Evolutionary conservation across 352 stramenopile genomes (phyloP).

Genomic region (Phytophthora multivora): DNA sequence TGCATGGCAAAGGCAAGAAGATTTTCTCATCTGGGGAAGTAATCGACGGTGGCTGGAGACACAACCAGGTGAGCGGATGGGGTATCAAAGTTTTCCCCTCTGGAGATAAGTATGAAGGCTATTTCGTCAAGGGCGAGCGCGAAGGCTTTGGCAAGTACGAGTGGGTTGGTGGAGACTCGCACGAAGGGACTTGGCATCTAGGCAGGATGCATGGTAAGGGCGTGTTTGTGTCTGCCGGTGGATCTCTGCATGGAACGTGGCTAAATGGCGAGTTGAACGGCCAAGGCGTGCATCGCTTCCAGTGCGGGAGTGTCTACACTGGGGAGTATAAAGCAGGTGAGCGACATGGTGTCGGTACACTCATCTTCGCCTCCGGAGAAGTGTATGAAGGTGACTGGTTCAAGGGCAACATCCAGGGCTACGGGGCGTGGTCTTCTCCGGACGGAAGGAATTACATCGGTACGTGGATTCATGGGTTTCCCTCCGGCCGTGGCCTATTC

Average conservation of each 20-base stretch:
- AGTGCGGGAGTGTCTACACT: conserved; percentile 62
- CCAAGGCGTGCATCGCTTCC: conserved; percentile 53
- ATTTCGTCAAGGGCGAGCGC: conserved; percentile 63
- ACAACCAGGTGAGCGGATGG: conserved; percentile 65
- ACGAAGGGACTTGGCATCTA: conserved; percentile 63
- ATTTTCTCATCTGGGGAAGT: conserved; percentile 62
- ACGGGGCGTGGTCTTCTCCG: conserved; percentile 61
- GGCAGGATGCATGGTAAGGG: conserved; percentile 74
- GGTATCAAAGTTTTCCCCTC: conserved; percentile 68
- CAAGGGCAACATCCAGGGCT: conserved; percentile 54
- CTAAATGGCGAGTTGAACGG: conserved; percentile 46
- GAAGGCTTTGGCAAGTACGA: conserved; percentile 71
- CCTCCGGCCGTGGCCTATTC: conserved; percentile 63
- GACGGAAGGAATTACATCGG: conserved; percentile 59
- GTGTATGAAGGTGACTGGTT: conserved; percentile 74
- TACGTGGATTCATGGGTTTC: conserved; percentile 56
- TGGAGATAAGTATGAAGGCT: conserved; percentile 74
- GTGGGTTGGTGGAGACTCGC: conserved; percentile 70
- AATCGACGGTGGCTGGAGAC: conserved; percentile 65
- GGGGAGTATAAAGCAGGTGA: conserved; percentile 52
- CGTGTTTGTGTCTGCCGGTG: conserved; percentile 43
- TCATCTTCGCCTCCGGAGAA: conserved; percentile 63
- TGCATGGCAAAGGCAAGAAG: conserved; percentile 81
- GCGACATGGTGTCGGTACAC: conserved; percentile 58
- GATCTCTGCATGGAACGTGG: conserved; percentile 58